Conservation (phyloP, 768 basidiomycete species). For the Thelephora aurantiotincta region DNA sequence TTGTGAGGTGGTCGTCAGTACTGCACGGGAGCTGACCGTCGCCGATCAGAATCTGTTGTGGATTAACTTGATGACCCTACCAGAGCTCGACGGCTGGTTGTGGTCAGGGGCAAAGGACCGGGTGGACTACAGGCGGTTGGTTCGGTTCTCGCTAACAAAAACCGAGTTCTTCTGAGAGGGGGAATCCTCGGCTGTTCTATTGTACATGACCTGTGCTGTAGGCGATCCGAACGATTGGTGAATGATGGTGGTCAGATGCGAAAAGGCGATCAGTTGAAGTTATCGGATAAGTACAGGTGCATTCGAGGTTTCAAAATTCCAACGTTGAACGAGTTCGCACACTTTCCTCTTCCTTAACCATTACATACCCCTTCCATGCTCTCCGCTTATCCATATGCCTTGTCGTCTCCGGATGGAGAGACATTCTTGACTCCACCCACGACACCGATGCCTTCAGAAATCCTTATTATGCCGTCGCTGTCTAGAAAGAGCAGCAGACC, state of each 20-base stretch:
- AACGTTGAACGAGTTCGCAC: too few species aligned
- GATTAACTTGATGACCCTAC: constrained; percentile 42
- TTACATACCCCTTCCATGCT: background rate
- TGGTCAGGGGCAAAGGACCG: constrained; percentile 75
- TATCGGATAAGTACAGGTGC: too few species aligned
- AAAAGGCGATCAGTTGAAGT: too few species aligned
- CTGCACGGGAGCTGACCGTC: constrained; percentile 26
- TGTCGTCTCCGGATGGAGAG: constrained; percentile 22
- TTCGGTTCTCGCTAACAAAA: constrained; percentile 49
- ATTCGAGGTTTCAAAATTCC: too few species aligned
- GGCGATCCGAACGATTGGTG: too few species aligned
- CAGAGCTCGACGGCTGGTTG: constrained; percentile 65
- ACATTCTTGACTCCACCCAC: constrained; percentile 30
- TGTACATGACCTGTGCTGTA: too few species aligned
- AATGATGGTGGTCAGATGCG: too few species aligned
- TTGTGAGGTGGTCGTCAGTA: constrained; percentile 51
- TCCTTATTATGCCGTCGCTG: constrained; percentile 22
- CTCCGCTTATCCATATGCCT: background rate
- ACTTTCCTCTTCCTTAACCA: too few species aligned
- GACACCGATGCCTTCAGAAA: constrained; percentile 19
- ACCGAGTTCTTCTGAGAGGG: constrained; percentile 55
- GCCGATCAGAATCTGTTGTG: constrained; percentile 23
- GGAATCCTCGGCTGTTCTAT: too few species aligned
- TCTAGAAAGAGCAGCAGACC: constrained; percentile 22
- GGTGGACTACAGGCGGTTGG: constrained; percentile 49